Evolutionary conservation across 768 basidiomycete genomes (phyloP).

Genomic region (Strobilomyces dryophilus): DNA sequence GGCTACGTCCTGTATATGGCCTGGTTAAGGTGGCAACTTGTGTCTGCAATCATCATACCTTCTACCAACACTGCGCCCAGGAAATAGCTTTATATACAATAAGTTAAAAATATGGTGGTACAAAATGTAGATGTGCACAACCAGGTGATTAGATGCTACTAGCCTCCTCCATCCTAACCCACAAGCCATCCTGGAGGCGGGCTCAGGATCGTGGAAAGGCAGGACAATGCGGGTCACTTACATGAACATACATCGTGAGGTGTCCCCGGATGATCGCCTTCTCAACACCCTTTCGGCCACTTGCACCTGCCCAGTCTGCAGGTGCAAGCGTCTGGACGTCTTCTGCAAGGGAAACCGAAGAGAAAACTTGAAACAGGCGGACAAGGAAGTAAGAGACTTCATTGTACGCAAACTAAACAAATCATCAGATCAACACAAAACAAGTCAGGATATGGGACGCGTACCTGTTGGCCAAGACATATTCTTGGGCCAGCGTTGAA

Average conservation of each 20-base stretch:
- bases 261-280: conserved; percentile 43
- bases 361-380: conserved; percentile 54
- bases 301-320: conserved; percentile 36
- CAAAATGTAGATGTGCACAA: not conserved
- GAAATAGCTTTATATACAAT: no score
- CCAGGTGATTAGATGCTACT: not conserved
- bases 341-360: conserved; percentile 39
- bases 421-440: not conserved
- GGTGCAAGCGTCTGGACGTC: conserved; percentile 48
- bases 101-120: not conserved
- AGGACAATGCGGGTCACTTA: conserved; percentile 19
- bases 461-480: conserved; percentile 36
- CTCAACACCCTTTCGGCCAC: conserved; percentile 41
- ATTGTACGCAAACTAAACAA: conserved; percentile 56
- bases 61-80: no score
- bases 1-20: no score
- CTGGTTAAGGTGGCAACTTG: no score
- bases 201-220: not conserved
- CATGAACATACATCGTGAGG: conserved; percentile 51
- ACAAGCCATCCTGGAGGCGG: conserved; percentile 19
- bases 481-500: conserved; percentile 40
- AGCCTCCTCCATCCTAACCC: conserved; percentile 26
- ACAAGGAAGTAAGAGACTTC: conserved; percentile 62
- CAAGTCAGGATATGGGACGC: not conserved
- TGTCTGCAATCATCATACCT: no score